Percentiles rank a stretch among this genome's conserved stretches.
phyloP scores from a whole-genome alignment of 208 protist genomes.

The Trypanosoma avium region DNA sequence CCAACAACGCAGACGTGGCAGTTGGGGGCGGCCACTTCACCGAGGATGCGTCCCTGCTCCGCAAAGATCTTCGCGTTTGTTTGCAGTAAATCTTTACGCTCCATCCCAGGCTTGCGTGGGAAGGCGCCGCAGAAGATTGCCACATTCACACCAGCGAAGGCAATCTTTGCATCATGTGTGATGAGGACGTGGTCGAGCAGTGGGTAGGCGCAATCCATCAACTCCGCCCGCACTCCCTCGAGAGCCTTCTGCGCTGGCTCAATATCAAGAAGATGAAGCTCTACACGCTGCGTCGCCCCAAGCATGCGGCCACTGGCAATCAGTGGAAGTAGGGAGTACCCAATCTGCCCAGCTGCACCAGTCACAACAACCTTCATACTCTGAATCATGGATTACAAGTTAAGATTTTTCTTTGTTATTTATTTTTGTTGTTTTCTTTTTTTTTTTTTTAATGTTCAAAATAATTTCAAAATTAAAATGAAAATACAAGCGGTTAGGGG shows the following conservation, averaged over 20 bases:
- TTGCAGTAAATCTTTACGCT: slow-evolving; percentile 95
- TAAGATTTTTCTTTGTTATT: neutral
- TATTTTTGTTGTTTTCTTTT: neutral
- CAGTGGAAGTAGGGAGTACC: slow-evolving; percentile 92
- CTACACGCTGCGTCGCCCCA: slow-evolving; percentile 83
- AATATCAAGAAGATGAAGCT: slow-evolving; percentile 92
- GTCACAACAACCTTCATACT: slow-evolving; percentile 85
- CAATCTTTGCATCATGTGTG: slow-evolving; percentile 67
- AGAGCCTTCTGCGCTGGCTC: slow-evolving; percentile 69
- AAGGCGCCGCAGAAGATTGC: slow-evolving; percentile 87
- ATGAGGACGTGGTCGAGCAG: slow-evolving; percentile 78
- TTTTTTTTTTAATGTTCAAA: neutral
- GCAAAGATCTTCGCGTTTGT: slow-evolving; percentile 96
- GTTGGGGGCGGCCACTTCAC: slow-evolving; percentile 74
- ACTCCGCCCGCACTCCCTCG: slow-evolving; percentile 91
- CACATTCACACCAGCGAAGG: slow-evolving; percentile 83
- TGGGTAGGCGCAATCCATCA: slow-evolving; percentile 93
- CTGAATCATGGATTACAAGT: slow-evolving; percentile 25
- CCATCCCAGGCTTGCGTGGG: slow-evolving; percentile 93
- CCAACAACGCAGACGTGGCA: slow-evolving; percentile 93
- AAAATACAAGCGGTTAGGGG: too few species aligned
- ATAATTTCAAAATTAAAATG: too few species aligned
- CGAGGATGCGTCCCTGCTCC: slow-evolving; percentile 89
- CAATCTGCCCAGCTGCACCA: slow-evolving; percentile 97
- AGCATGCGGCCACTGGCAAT: slow-evolving; percentile 94